Conservation (phyloP, 805 yeast species). For the Metschnikowia matae region DNA sequence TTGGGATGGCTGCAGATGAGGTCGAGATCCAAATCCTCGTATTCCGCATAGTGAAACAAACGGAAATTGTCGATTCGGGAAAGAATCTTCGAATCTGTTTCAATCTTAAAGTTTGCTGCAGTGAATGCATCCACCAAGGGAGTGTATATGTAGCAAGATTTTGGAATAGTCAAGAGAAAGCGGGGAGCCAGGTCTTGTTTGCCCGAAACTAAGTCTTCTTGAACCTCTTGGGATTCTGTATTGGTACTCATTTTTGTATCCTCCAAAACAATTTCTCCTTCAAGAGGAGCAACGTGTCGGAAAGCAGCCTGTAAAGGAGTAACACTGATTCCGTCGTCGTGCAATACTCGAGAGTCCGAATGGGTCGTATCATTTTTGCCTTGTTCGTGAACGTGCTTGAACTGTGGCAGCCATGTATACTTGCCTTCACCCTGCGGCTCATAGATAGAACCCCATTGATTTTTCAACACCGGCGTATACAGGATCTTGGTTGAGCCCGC, state of each 20-base stretch:
- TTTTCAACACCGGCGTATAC: slow-evolving; percentile 77
- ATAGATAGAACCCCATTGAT: slow-evolving; percentile 74
- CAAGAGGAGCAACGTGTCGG: slow-evolving; percentile 45
- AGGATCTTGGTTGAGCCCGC: slow-evolving; percentile 55
- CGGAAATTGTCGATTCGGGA: slow-evolving; percentile 22
- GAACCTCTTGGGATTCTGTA: neutral
- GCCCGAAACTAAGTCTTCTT: neutral
- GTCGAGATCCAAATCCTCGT: slow-evolving; percentile 84
- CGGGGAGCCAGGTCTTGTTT: neutral
- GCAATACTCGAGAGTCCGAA: slow-evolving; percentile 68
- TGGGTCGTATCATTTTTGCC: slow-evolving; percentile 39
- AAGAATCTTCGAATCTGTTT: slow-evolving; percentile 21
- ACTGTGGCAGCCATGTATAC: slow-evolving; percentile 84
- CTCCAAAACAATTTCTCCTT: slow-evolving; percentile 54
- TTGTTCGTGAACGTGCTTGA: slow-evolving; percentile 57
- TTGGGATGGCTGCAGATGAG: slow-evolving; percentile 38
- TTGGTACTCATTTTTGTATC: neutral
- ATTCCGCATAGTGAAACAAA: slow-evolving; percentile 79
- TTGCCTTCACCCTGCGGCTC: slow-evolving; percentile 25
- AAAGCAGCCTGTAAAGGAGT: slow-evolving; percentile 65
- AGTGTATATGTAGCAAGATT: slow-evolving; percentile 36
- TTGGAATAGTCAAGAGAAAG: slow-evolving; percentile 38
- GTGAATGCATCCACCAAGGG: slow-evolving; percentile 40
- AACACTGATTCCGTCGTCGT: slow-evolving; percentile 56
- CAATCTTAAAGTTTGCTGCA: slow-evolving; percentile 24